Base-by-base conservation (phyloP, 331 rosid genomes). In the Prunus yedoensis region DNA sequence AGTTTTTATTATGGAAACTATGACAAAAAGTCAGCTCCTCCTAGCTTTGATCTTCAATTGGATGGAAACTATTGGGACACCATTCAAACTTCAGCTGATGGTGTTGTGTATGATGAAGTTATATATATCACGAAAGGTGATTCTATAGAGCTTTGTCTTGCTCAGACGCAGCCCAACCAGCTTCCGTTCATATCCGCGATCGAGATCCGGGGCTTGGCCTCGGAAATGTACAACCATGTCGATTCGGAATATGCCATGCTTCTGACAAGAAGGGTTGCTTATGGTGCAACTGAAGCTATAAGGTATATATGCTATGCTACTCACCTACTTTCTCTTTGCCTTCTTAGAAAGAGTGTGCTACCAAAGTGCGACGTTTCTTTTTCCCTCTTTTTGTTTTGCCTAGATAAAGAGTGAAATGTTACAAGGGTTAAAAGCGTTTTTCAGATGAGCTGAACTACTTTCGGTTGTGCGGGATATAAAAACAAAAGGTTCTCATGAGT, bases 1-100 rank as follows among this genome's bases (percentile, higher is more conserved):
- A 84, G 83, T 32, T 86, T 88, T 66, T 77, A 65, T 66, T 88
- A 85, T 35, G 91, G 91, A 13, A 83, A 88, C 38, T 88, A 85
- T 38, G 89, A 88, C 50, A 47, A 47, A 5, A 85, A 88, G 66
- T 62, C 70, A 15, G 73, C 86, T 10, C 86, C 89, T 23, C 91
- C 91, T 0, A 10, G 64, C 35, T 88, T 88, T 79, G 89, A 79
- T 25, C 83, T 83, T 54, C 80, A 61, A 9, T 79, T 85, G 61
- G 91, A 85, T 71, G 91, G 89, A 3, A 85, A 81, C 57, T 47
- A 47, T 10, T 83, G 85, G 83, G 62, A 56, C 38, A 71, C 77
- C 6, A 71, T 85, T 17, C 49, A 74, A 50, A 25, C 65, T 27
- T 18, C 52, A n/a, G 21, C 20, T 2, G 57, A 28, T 10, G 21